Evolutionary conservation across 371 early-diverging fungal species (phyloP), one percentile per base, ranked within the genome.

Genomic region (Umbelopsis sp.): DNA sequence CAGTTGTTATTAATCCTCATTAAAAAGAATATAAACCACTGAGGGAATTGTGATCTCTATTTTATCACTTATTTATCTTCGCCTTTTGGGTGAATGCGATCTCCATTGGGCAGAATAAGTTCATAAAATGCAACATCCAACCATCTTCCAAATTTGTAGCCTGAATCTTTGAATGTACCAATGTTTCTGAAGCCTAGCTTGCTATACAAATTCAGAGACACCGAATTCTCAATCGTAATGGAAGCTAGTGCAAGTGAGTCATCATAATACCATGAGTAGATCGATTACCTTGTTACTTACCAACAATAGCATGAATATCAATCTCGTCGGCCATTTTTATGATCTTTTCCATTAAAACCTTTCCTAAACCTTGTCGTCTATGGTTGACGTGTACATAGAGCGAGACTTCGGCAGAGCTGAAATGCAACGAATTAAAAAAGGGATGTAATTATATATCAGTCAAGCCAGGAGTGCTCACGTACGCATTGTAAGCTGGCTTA

Each of bases 81-180:
- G 48, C 37, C 1, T 18, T 37, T 12, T 29, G 57, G 57, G 14
- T 29, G 25, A 8, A 29, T 57, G 35, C 57, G 57, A n/a, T 57
- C 57, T 12, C 57, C 57, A 7, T 57, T 57, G 12, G 57, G 57
- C 3, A 57, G 35, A 35, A 78, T 65, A 8, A 73, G 71, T 41
- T 83, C 81, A 51, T 75, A 72, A 57, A 83, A 83, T 0, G 67
- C 68, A 18, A 78, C 78, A 72, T 80, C 80, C 52, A 81, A 50
- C 51, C 74, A 81, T 45, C 74, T 67, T 8, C 77, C 84, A 76
- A 81, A 83, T 65, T 83, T 83, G 68, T 77, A 79, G 3, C 84
- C 84, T 11, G 68, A 64, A 65, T 81, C 77, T 48, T 71, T 75
- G 52, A 81, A 71, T 3, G 66, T 67, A 6, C 80, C 84, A 4